A percentile compares a stretch with the other conserved stretches of the same genome.
These are phyloP conservation scores for Talaromyces funiculosus DNA, from an alignment of 2,329 filamentous ascomycete species.

Conservation along the genomic window DNA sequence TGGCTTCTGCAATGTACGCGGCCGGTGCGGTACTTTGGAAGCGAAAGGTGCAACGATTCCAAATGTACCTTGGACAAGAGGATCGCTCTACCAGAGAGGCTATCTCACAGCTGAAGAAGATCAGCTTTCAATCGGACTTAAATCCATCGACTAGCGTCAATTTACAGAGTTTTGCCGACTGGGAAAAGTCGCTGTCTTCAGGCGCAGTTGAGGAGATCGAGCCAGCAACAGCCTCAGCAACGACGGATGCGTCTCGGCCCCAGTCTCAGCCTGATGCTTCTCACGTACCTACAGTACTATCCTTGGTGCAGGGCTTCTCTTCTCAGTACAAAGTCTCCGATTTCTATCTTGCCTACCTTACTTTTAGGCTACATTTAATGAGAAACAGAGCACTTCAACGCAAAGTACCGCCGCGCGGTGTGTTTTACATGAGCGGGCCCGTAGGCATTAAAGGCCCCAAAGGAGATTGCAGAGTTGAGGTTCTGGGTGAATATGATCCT, in stretches of 20 bases:
- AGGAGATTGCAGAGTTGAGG: slow-evolving; percentile 32
- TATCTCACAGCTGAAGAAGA: slow-evolving; percentile 1
- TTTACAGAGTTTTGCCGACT: slow-evolving; percentile 15
- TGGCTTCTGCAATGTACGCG: slow-evolving; percentile 30
- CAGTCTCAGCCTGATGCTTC: neutral
- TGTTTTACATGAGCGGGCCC: slow-evolving; percentile 30
- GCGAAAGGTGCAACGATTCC: slow-evolving; percentile 25
- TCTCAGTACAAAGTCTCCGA: slow-evolving; percentile 32
- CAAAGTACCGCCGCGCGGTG: slow-evolving; percentile 25
- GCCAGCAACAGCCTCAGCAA: neutral
- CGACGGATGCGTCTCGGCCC: neutral
- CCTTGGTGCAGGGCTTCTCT: slow-evolving; percentile 30
- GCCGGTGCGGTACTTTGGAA: slow-evolving; percentile 27
- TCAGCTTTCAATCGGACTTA: slow-evolving; percentile 5
- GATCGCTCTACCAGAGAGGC: slow-evolving; percentile 14
- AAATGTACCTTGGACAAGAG: slow-evolving; percentile 12
- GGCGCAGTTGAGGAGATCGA: neutral
- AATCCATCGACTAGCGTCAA: slow-evolving; percentile 13
- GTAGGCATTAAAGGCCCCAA: slow-evolving; percentile 29
- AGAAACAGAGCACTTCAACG: slow-evolving; percentile 18
- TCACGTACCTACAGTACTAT: slow-evolving; percentile 22
- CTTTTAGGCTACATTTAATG: slow-evolving; percentile 25
- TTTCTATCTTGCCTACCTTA: slow-evolving; percentile 27
- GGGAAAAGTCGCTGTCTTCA: slow-evolving; percentile 10
- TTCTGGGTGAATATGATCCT: slow-evolving; percentile 33